Conservation (phyloP, 1,284 basidiomycete genomes). For the Ustilago xerochloae region DNA sequence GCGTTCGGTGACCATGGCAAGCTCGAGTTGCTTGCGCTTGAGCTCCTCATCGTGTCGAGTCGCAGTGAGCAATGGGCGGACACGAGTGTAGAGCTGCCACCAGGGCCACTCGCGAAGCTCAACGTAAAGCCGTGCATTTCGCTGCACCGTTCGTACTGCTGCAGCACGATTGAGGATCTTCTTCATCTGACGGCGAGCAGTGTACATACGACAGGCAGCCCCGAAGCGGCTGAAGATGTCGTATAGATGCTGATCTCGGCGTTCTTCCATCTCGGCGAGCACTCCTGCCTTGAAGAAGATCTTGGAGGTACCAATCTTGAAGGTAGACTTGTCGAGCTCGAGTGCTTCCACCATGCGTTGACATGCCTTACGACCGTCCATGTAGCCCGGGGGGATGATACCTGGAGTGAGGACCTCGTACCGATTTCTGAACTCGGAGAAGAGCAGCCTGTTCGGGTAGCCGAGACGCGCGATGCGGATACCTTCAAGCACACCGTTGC, state of each 20-base stretch:
- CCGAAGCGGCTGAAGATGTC: constrained; percentile 91
- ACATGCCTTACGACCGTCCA: constrained; percentile 95
- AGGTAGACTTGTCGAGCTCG: constrained; percentile 84
- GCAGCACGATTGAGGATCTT: constrained; percentile 93
- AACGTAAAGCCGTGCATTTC: constrained; percentile 87
- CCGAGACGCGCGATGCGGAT: constrained; percentile 97
- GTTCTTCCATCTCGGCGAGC: constrained; percentile 95
- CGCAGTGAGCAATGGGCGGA: constrained; percentile 90
- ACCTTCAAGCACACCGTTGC: constrained; percentile 98
- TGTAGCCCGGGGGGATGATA: constrained; percentile 90
- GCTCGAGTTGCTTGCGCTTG: constrained; percentile 85
- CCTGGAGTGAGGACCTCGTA: constrained; percentile 96
- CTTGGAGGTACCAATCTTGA: constrained; percentile 94
- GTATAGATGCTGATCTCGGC: constrained; percentile 84
- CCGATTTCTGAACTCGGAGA: constrained; percentile 95
- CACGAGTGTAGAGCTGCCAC: constrained; percentile 96
- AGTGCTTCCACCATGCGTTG: constrained; percentile 90
- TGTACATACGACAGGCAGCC: constrained; percentile 85
- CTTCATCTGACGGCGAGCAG: constrained; percentile 88
- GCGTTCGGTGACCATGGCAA: constrained; percentile 72
- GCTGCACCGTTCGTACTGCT: constrained; percentile 90
- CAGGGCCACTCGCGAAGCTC: constrained; percentile 93
- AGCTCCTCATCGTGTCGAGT: constrained; percentile 93
- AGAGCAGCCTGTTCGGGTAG: constrained; percentile 95
- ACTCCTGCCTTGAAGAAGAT: constrained; percentile 99